Base-by-base conservation (phyloP, 1,139 yeast genomes). In the Dujonia santamariae region DNA sequence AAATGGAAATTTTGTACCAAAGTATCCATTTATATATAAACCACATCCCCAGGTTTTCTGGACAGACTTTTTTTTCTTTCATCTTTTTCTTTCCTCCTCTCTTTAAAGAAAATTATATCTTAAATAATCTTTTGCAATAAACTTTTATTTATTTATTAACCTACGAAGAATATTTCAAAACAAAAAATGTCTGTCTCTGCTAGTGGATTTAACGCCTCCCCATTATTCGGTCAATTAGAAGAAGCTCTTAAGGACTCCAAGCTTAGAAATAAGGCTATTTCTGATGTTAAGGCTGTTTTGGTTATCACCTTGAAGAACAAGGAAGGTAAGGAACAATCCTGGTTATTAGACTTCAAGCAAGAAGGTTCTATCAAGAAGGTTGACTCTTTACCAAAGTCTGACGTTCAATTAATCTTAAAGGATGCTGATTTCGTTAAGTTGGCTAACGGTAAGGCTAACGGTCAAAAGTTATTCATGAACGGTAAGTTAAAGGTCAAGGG, bases 401-500 rank as follows among this genome's bases (percentile, higher is more conserved):
- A 85, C 50, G 81, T 85, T 45, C 80, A 74, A 44, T 75, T 85
- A 56, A 61, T 71, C 45, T 66, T 85, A 48, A 67, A 67, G 46
- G 95, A 85, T 53, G 64, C 66, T 41, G 81, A 78, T 49, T 78
- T 85, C 50, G 81, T 73, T 47, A 78, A 75, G 56, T 73, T 85
- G 50, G 85, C 85, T 37, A 63, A 69, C 43, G 94, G 94, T 48
- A 82, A 84, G 67, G 80, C 87, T 44, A 82, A 81, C 57, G 88
- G 95, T 39, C 95, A 85, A 62, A 82, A 80, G 66, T 73, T 86
- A 53, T 85, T 85, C 63, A 78, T 85, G 85, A 68, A 76, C 53
- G 95, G 95, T 37, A 83, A 82, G 61, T 74, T 85, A 61, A 85
- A 85, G 73, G 81, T 85, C 47, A 83, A 80, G 71, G 95, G 95